These are phyloP conservation scores for Pestalotiopsis sp. DNA, from an alignment of 2,329 filamentous ascomycete genomes.

Conservation along the genomic window DNA sequence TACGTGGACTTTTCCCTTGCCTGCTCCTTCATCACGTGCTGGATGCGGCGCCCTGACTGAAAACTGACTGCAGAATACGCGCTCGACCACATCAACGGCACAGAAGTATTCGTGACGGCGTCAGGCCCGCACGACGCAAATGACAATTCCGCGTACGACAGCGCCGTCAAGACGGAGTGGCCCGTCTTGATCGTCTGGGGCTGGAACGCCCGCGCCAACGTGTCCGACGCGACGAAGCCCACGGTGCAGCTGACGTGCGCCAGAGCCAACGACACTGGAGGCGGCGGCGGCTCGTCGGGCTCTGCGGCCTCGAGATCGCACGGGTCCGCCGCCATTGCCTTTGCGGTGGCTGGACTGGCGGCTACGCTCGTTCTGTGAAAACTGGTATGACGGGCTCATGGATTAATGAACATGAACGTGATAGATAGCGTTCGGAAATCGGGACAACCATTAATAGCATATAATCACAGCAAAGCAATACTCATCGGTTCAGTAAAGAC, in stretches of 20 bases:
- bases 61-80: slow-evolving; percentile 23
- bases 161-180: slow-evolving; percentile 21
- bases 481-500: background rate
- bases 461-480: background rate
- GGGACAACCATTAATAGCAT: background rate
- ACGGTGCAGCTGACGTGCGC: slow-evolving; percentile 10
- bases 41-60: no score
- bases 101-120: slow-evolving; percentile 28
- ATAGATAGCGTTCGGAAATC: background rate
- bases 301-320: background rate
- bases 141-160: slow-evolving; percentile 18
- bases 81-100: slow-evolving; percentile 23
- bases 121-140: slow-evolving; percentile 23
- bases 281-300: background rate
- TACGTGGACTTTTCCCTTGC: slow-evolving; percentile 8
- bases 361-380: background rate
- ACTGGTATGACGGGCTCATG: background rate
- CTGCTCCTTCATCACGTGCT: no score
- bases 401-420: background rate
- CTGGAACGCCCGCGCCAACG: slow-evolving; percentile 27
- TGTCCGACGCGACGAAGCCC: slow-evolving; percentile 13
- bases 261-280: background rate
- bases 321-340: background rate
- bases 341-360: background rate
- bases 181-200: slow-evolving; percentile 30